Evolutionary conservation across 2,329 filamentous ascomycete genomes (phyloP).

Genomic region (Ascomycota sp.): DNA sequence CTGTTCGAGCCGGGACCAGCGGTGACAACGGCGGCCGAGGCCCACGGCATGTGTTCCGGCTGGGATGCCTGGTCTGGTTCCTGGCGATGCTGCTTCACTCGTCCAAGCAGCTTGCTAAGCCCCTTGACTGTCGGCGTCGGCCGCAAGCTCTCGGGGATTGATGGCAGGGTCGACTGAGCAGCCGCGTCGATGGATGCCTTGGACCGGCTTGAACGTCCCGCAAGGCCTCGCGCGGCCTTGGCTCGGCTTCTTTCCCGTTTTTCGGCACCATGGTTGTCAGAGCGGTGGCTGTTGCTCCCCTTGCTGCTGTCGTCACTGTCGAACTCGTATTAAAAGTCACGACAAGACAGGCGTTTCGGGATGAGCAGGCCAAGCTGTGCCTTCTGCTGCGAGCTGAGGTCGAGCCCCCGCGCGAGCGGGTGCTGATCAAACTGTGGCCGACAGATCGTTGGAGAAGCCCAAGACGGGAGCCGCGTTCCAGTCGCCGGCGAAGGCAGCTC

Average conservation of each 20-base stretch:
- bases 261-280: neutral
- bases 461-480: slow-evolving; percentile 10
- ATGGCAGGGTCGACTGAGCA: slow-evolving; percentile 10
- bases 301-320: slow-evolving; percentile 11
- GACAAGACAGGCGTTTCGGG: slow-evolving; percentile 12
- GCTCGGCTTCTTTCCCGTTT: slow-evolving; percentile 1
- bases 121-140: slow-evolving; percentile 7
- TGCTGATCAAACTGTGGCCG: slow-evolving; percentile 15
- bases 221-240: slow-evolving; percentile 1
- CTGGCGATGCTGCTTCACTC: slow-evolving; percentile 8
- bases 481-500: slow-evolving; percentile 14
- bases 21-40: too few relatives aligned
- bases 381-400: slow-evolving; percentile 9
- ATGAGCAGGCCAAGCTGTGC: slow-evolving; percentile 14
- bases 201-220: too few relatives aligned
- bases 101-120: slow-evolving; percentile 10
- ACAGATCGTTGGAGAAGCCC: slow-evolving; percentile 14
- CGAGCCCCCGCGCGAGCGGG: slow-evolving; percentile 12
- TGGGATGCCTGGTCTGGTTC: too few relatives aligned
- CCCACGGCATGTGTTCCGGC: too few relatives aligned
- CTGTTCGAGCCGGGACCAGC: too few relatives aligned
- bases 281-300: slow-evolving; percentile 2
- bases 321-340: slow-evolving; percentile 17
- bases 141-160: slow-evolving; percentile 11
- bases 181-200: slow-evolving; percentile 6